Base-by-base conservation (phyloP, 495 filamentous ascomycete species). In the Penicillium cosmopolitanum region DNA sequence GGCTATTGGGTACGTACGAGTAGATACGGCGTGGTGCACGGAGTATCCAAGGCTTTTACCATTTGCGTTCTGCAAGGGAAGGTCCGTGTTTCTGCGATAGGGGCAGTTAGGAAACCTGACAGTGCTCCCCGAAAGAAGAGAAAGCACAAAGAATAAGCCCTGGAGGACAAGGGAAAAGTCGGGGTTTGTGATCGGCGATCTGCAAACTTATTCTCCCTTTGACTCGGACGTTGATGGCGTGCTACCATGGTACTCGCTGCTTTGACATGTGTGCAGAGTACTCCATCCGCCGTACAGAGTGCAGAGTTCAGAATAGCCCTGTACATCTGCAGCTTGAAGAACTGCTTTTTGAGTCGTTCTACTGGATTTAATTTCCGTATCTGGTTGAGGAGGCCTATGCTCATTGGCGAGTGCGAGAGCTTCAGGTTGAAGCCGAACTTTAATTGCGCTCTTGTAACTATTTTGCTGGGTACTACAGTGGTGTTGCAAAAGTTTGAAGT, bases 121-220 rank as follows among this genome's bases (percentile, higher is more conserved):
- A 31, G 5, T 31, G 28, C 28, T 48, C 46, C 21, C 6, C 46
- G 19, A 28, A 28, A 23, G 46, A 23, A 48, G 23, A 46, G 43
- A 46, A 46, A 4, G 2, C 28, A 31, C 28, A 31, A 31, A 31
- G 28, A 31, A 31, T 31, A 31, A 23, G 23, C 23, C 23, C n/a
- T 9, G 10, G 36, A 54, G 12, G 25, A 16, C 3, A 18, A 43
- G 38, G 40, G 19, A 15, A 36, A 9, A 38, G 16, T n/a, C 33
- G 57, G 51, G 57, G 51, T 51, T 51, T 60, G 57, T 51, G 16
- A 55, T 31, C 28, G 8, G 28, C 28, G 28, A 31, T 31, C 36
- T 38, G 12, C 12, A 38, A 51, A 50, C 46, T 10, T 51, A 42
- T 42, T 55, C 48, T 36, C 21, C 46, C 7, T 42, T 60, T 18